Percentiles rank a stretch among this genome's conserved stretches.
These are phyloP conservation scores for Vachellia pachyceras DNA, from an alignment of 306 rosid species.

Conservation along the genomic window DNA sequence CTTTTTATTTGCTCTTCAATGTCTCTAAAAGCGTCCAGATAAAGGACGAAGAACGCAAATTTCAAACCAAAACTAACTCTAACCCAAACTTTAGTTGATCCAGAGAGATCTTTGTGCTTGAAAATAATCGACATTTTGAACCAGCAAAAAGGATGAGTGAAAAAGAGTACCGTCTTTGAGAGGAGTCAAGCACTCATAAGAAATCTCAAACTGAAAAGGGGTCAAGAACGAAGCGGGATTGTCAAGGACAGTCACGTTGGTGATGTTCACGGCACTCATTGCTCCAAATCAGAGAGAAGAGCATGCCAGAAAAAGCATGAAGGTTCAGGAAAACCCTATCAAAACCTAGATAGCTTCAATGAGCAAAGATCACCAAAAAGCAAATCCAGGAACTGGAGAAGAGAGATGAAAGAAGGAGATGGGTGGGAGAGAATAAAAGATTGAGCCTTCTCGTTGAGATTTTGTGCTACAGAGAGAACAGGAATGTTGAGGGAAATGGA, in stretches of 20 bases:
- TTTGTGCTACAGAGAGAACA: not conserved
- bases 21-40: not conserved
- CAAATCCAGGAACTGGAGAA: not conserved
- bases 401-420: not conserved
- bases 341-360: not conserved
- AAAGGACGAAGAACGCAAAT: not conserved
- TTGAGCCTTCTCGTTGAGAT: not conserved
- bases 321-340: not conserved
- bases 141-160: not conserved
- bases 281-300: slow-evolving; percentile 3
- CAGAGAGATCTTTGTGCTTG: not conserved
- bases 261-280: slow-evolving; percentile 91
- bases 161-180: slow-evolving; percentile 62
- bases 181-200: slow-evolving; percentile 80
- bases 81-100: not conserved
- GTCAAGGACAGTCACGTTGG: slow-evolving; percentile 84
- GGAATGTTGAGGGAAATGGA: not conserved
- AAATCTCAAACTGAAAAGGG: slow-evolving; percentile 88
- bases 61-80: not conserved
- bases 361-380: not conserved
- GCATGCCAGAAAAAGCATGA: not conserved
- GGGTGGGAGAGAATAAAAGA: not conserved
- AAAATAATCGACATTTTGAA: not conserved
- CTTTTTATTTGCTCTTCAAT: not conserved
- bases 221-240: slow-evolving; percentile 73